Base-by-base conservation (phyloP, 257 asterid species). In the Plantago ovata region DNA sequence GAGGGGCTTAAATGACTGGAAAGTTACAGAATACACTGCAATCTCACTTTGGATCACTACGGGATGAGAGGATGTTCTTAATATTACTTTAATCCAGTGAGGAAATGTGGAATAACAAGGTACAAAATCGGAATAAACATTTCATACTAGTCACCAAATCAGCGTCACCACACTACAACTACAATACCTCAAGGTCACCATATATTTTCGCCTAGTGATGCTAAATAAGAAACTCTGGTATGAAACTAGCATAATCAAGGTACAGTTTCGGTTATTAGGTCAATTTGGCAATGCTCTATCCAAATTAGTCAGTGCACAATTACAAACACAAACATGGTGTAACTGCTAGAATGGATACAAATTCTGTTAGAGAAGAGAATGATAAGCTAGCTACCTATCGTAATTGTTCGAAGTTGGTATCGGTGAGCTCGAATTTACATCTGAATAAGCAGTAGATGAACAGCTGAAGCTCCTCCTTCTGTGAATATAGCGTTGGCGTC, bases 311-410 rank as follows among this genome's bases (percentile, higher is more conserved):
- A 10, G 13, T 9, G 6, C 21, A 15, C 3, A 40, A 45, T 22
- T 9, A 24, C 39, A 18, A 43, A 59, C 38, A 33, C 22, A 10
- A 45, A 63, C 20, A 7, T 43, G 36, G 28, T 22, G 10, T 11
- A 40, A 14, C 16, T 42, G 22, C 15, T 39, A 2, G 43, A 53
- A 13, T 21, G 32, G 23, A n/a, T n/a, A n/a, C n/a, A n/a, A n/a
- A n/a, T n/a, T n/a, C n/a, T n/a, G n/a, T n/a, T 20, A 12, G 36
- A 36, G 41, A 40, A 10, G 24, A 23, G 13, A 46, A 40, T 19
- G 15, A 15, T 38, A 6, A 7, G 60, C 70, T 44, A 46, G 43
- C 32, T 80, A 89, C 97, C 93, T 75, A 67, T 67, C 56, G 45
- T 87, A 73, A 69, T 64, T 61, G 43, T 68, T 68, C 19, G 82